Base-by-base conservation (phyloP, 768 basidiomycete species). In the Pleurotus tuoliensis region DNA sequence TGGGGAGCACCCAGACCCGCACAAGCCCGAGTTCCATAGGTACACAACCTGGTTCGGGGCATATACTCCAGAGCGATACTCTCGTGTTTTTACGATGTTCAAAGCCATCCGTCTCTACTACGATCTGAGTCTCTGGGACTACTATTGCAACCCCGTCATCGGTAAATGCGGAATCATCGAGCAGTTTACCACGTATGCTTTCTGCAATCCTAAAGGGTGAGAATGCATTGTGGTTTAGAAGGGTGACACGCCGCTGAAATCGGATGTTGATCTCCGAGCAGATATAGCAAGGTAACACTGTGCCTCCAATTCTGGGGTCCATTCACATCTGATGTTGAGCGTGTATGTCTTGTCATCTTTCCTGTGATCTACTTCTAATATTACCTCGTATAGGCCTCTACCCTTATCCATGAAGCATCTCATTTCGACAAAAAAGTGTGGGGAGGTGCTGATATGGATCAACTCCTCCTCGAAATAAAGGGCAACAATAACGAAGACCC, bases 401-500 rank as follows among this genome's bases (percentile, higher is more conserved):
- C 49, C n/a, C 49, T 50, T 34, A 38, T 50, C 25, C 49, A 50
- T 16, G 49, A 50, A 50, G 49, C 49, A 12, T 50, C 49, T 4
- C 49, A 50, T 5, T 50, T 34, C 12, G 37, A 16, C 27, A 20
- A 50, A 2, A 27, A 50, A n/a, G n/a, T 50, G 25, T 34, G 34
- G 27, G 20, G 20, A 34, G 30, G 49, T 16, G 11, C 37, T 12
- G 30, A 15, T 7, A 12, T 15, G 16, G 49, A 50, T 11, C 20
- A 38, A 12, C 24, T 37, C 1, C 22, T 50, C 13, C 13, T 50
- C 15, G n/a, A 24, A 16, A 16, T 50, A 13, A 50, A 18, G 30
- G 49, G 49, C 0, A 50, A 20, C 49, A 50, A 50, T n/a, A 7
- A 24, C 2, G 49, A n/a, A 7, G 49, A 38, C 4, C 24, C 49